Conservation (phyloP, 2,329 filamentous ascomycete genomes). For the Aspergillus tamarii region DNA sequence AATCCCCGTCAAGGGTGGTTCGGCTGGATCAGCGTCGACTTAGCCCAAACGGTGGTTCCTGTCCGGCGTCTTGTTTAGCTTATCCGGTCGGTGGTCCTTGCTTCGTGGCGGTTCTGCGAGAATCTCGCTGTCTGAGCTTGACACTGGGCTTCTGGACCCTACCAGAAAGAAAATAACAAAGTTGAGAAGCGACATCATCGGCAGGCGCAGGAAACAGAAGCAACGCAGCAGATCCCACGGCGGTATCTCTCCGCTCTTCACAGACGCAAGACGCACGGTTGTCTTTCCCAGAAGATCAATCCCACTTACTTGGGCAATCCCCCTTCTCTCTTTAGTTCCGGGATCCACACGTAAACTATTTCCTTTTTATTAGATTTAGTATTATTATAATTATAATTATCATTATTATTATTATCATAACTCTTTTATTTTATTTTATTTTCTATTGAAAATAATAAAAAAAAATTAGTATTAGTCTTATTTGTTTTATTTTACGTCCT, state of each 20-base stretch:
- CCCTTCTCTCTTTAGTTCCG: conserved; percentile 9
- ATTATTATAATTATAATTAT: conserved; percentile 3
- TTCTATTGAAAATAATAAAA: not conserved
- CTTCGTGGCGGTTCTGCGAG: conserved; percentile 26
- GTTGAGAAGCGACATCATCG: conserved; percentile 2
- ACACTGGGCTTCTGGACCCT: conserved; percentile 19
- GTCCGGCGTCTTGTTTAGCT: conserved; percentile 22
- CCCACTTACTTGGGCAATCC: conserved; percentile 10
- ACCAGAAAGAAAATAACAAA: conserved; percentile 8
- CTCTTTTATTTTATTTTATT: conserved; percentile 1
- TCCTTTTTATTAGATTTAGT: conserved; percentile 9
- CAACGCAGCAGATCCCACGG: conserved; percentile 18
- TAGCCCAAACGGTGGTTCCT: conserved; percentile 25
- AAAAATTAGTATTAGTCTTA: conserved; percentile 5
- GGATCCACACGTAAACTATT: conserved; percentile 18
- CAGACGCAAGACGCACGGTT: conserved; percentile 19
- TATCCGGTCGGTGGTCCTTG: conserved; percentile 26
- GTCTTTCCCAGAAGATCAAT: conserved; percentile 19
- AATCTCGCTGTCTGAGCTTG: conserved; percentile 23
- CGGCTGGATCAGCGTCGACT: conserved; percentile 16
- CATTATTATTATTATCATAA: not conserved
- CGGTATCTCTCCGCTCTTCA: conserved; percentile 22
- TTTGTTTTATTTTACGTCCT: conserved; percentile 15
- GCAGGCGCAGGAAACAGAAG: conserved; percentile 2
- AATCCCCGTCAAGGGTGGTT: conserved; percentile 16